Percentiles rank a stretch among this genome's conserved stretches.
Evolutionary conservation across 805 yeast species (phyloP).

Genomic region (Wickerhamiella brachini): DNA sequence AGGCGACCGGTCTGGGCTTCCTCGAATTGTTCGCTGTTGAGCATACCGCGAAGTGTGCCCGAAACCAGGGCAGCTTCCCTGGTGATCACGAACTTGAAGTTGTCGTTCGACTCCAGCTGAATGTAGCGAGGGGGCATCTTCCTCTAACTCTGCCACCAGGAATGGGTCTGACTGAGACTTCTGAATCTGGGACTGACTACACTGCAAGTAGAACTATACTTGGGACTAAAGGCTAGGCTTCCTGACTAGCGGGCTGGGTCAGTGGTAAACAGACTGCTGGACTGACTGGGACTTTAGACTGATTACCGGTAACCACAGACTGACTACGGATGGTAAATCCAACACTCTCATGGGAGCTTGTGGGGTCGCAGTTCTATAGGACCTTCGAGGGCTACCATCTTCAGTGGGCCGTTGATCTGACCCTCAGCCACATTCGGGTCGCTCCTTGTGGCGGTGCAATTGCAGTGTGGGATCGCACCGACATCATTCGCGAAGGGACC

Average conservation of each 20-base stretch:
- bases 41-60: conserved; percentile 47
- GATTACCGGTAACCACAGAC: no score
- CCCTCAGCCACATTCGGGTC: conserved; percentile 33
- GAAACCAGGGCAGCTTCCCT: conserved; percentile 68
- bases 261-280: no score
- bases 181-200: no score
- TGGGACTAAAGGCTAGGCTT: no score
- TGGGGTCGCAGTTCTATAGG: conserved; percentile 57
- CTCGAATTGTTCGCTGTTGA: conserved; percentile 32
- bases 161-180: no score
- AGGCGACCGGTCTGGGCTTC: conserved; percentile 48
- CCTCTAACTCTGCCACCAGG: no score
- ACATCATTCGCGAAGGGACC: conserved; percentile 7
- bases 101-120: conserved; percentile 62
- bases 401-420: conserved; percentile 35
- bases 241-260: no score
- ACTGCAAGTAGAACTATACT: no score
- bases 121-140: conserved; percentile 30
- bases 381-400: conserved; percentile 42
- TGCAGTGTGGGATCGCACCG: conserved; percentile 27
- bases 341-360: conserved; percentile 57
- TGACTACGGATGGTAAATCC: conserved; percentile 6
- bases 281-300: no score
- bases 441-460: conserved; percentile 43
- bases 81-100: conserved; percentile 43